Percentiles rank a stretch among this genome's conserved stretches.
Evolutionary conservation across 2,329 filamentous ascomycete genomes (phyloP).

Genomic region (Alternaria consortialis): DNA sequence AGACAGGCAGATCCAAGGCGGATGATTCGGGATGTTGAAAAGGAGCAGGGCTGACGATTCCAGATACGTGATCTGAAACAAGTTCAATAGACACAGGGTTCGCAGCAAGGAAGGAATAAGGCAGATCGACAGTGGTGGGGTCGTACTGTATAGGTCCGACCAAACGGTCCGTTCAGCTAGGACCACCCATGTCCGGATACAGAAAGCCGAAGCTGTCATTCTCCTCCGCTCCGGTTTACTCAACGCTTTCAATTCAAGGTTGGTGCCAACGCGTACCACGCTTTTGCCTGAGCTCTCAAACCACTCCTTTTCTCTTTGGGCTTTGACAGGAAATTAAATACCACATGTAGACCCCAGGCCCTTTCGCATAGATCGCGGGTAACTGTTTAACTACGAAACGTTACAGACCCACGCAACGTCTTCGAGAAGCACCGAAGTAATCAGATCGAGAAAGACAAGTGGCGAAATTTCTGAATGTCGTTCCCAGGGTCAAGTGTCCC

Average conservation of each 20-base stretch:
- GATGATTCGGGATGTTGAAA: neutral
- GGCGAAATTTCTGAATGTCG: neutral
- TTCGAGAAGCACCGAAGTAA: neutral
- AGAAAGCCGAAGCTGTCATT: neutral
- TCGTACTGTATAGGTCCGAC: neutral
- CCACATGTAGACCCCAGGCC: neutral
- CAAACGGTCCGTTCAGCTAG: conserved; percentile 1
- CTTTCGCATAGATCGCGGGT: neutral
- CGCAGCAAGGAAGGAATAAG: neutral
- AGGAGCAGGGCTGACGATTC: conserved; percentile 2
- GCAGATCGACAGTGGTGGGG: neutral
- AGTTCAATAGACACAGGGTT: neutral
- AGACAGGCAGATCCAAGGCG: neutral
- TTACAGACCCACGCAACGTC: neutral
- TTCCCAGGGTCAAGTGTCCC: neutral
- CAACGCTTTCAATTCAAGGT: neutral
- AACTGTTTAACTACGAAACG: neutral
- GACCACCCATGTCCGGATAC: neutral
- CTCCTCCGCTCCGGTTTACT: neutral
- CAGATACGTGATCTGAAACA: conserved; percentile 1
- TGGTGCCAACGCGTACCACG: neutral
- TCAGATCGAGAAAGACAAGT: neutral
- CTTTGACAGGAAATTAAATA: neutral
- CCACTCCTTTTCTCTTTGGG: neutral
- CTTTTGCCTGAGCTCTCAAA: neutral